Base-by-base conservation (phyloP, 148 eudicot species). In the Simmondsia chinensis region DNA sequence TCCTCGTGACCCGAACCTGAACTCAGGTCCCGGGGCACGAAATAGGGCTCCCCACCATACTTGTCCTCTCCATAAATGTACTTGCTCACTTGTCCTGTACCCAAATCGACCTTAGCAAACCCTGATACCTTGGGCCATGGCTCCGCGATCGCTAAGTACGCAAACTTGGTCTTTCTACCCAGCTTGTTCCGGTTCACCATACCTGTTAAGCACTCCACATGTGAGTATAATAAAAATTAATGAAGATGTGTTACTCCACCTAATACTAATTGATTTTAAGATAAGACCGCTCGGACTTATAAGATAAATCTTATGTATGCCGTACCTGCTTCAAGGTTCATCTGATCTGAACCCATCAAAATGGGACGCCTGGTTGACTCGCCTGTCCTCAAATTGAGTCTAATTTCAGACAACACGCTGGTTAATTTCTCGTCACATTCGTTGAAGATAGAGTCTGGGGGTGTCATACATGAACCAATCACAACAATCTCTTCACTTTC, bases 61-160 rank as follows among this genome's bases (percentile, higher is more conserved):
- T 71, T 82, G 0, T 74, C 54, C 0, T 69, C 77, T 0, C 96
- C 96, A 32, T 87, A 87, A 1, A 52, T 18, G 44, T 60, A 69
- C 50, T 69, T 82, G 31, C 65, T 65, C 0, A 74, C 66, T 11
- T 76, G 64, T 0, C 96, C 96, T 0, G 72, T 56, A 7, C 48
- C 63, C 0, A 87, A 39, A 46, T 87, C 94, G 0, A 82, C 94
- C 33, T 87, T 87, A 0, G 94, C 96, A 15, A 87, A 87, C 0
- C 96, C 96, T 0, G 94, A 82, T 0, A 87, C 96, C 52, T 75
- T 87, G 0, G 96, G 96, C 96, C 96, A 87, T 1, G 96, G 96
- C 62, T 87, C 96, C 1, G 96, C 96, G 15, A 87, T 82, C 20
- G 96, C 94, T 0, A 87, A 48, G 35, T 87, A 87, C 0, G 96